A percentile compares a stretch with the other conserved stretches of the same genome.
These are phyloP conservation scores for Mycena leptocephala DNA, from an alignment of 768 basidiomycete genomes.

Conservation along the genomic window DNA sequence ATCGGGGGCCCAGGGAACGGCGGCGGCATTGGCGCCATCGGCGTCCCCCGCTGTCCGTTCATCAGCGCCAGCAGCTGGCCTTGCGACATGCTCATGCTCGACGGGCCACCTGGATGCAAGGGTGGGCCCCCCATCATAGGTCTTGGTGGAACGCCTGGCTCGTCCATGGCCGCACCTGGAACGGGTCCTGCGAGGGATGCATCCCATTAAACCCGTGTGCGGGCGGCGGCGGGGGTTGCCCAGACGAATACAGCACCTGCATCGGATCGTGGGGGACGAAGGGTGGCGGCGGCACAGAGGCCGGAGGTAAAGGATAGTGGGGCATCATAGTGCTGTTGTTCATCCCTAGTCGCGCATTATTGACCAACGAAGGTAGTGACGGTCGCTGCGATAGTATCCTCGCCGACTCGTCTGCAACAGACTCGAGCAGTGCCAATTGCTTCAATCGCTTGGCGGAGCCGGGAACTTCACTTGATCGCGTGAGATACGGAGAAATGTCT, in stretches of 20 bases:
- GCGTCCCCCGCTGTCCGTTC: constrained; percentile 49
- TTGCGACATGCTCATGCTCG: constrained; percentile 68
- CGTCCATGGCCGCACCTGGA: constrained; percentile 54
- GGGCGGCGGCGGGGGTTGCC: constrained; percentile 19
- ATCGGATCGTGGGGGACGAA: constrained; percentile 32
- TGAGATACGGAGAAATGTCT: constrained; percentile 81
- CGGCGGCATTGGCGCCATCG: constrained; percentile 33
- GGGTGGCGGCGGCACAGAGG: constrained; percentile 36
- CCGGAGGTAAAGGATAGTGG: constrained; percentile 35
- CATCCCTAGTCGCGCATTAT: neutral
- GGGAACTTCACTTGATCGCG: constrained; percentile 68
- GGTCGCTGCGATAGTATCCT: constrained; percentile 55
- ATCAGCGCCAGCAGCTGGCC: constrained; percentile 64
- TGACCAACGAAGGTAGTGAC: constrained; percentile 24
- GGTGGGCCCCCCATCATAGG: constrained; percentile 39
- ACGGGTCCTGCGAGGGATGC: constrained; percentile 30
- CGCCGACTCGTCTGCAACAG: constrained; percentile 82
- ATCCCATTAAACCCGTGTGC: constrained; percentile 10
- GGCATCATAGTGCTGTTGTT: constrained; percentile 5
- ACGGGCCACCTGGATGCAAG: constrained; percentile 48
- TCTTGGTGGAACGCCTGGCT: constrained; percentile 45
- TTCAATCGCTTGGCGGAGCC: constrained; percentile 76
- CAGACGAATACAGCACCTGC: constrained; percentile 35
- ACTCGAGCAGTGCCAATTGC: constrained; percentile 81
- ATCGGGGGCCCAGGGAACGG: constrained; percentile 25